These are phyloP conservation scores for Claviceps monticola DNA, from an alignment of 2,329 filamentous ascomycete genomes.

Conservation along the genomic window DNA sequence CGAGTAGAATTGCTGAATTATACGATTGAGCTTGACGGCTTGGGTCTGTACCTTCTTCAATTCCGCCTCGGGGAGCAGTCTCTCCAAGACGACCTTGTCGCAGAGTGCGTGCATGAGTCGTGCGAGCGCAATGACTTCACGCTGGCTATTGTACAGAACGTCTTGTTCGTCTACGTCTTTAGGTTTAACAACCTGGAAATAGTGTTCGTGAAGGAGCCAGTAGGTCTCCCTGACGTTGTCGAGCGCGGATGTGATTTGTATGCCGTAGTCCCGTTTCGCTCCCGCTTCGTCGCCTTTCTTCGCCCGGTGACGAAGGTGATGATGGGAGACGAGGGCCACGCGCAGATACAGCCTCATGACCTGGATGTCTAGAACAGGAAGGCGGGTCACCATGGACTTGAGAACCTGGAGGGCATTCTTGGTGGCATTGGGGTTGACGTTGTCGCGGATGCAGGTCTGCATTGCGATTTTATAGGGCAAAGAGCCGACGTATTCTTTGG, in stretches of 20 bases:
- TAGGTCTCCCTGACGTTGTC: conserved; percentile 37
- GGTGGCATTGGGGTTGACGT: conserved; percentile 58
- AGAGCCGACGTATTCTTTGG: conserved; percentile 25
- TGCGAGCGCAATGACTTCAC: conserved; percentile 30
- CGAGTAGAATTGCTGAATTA: conserved; percentile 22
- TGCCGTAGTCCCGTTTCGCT: conserved; percentile 31
- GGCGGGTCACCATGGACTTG: conserved; percentile 39
- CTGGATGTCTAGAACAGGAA: conserved; percentile 32
- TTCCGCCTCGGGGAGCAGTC: conserved; percentile 22
- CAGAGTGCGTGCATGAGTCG: conserved; percentile 31
- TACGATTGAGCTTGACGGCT: conserved; percentile 23
- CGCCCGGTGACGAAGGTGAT: conserved; percentile 20
- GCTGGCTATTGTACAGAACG: conserved; percentile 20
- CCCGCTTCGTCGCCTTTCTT: conserved; percentile 16
- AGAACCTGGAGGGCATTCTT: conserved; percentile 51
- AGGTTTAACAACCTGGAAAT: conserved; percentile 16
- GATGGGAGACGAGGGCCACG: conserved; percentile 35
- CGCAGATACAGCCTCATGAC: conserved; percentile 43
- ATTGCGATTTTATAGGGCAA: conserved; percentile 61
- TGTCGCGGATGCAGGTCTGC: conserved; percentile 60
- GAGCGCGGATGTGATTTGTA: conserved; percentile 37
- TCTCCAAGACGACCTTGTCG: conserved; percentile 29
- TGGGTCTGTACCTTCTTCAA: conserved; percentile 19
- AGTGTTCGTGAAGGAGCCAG: conserved; percentile 23
- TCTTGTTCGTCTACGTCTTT: conserved; percentile 13